Conservation (phyloP, 2,329 filamentous ascomycete genomes). For the Ophiocordyceps camponoti-saundersi region DNA sequence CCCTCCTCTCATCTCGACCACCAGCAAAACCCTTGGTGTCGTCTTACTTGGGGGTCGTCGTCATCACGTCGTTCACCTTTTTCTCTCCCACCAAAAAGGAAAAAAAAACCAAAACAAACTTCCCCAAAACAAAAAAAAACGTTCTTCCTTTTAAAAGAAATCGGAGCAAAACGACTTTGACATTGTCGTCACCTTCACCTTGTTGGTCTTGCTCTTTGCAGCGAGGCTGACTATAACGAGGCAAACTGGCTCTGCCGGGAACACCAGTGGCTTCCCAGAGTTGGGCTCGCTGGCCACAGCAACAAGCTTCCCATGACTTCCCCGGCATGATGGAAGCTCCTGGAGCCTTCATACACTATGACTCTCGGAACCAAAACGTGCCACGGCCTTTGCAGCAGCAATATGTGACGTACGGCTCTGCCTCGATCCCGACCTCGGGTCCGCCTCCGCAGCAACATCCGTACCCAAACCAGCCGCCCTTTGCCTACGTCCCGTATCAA, state of each 20-base stretch:
- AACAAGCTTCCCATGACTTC: conserved; percentile 27
- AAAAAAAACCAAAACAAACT: no score
- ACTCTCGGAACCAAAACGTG: conserved; percentile 23
- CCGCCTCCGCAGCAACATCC: conserved; percentile 19
- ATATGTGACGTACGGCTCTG: conserved; percentile 30
- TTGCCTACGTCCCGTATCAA: conserved; percentile 25
- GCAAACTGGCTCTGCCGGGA: conserved; percentile 28
- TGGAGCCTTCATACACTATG: conserved; percentile 30
- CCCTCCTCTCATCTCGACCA: no score
- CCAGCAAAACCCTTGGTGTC: background rate
- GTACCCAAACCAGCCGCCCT: conserved; percentile 24
- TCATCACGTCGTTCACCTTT: no score
- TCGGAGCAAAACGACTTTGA: no score
- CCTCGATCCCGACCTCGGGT: conserved; percentile 18
- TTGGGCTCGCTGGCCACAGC: conserved; percentile 39
- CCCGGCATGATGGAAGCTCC: conserved; percentile 26
- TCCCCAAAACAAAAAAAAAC: no score
- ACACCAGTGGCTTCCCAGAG: conserved; percentile 24
- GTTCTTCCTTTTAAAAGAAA: no score
- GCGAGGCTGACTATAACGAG: conserved; percentile 8
- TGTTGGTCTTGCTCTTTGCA: conserved; percentile 8
- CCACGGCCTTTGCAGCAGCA: conserved; percentile 27
- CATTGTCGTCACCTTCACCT: no score
- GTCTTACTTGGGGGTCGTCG: background rate
- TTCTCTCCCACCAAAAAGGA: background rate